Conservation (phyloP, 495 filamentous ascomycete genomes). For the Aspergillus asperescens region DNA sequence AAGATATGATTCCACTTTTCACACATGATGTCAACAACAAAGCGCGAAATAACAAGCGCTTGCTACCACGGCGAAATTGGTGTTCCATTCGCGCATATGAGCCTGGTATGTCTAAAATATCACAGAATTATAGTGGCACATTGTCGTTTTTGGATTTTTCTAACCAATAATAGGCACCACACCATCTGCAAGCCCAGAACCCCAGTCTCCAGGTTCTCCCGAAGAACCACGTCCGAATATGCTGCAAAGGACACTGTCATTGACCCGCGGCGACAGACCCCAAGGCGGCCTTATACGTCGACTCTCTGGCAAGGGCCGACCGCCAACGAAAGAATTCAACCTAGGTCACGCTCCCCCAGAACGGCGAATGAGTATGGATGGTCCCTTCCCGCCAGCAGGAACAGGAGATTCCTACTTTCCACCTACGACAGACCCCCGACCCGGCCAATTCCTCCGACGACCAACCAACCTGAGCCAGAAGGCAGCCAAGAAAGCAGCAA, state of each 20-base stretch:
- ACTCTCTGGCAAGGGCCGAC: constrained; percentile 41
- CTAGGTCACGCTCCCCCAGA: constrained; percentile 15
- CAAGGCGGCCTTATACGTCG: constrained; percentile 51
- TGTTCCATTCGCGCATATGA: constrained; percentile 78
- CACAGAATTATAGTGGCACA: neutral
- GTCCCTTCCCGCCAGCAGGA: constrained; percentile 29
- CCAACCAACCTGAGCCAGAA: constrained; percentile 65
- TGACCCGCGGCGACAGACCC: constrained; percentile 52
- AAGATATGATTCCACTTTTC: constrained; percentile 94
- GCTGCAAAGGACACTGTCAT: constrained; percentile 55
- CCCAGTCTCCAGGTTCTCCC: constrained; percentile 22
- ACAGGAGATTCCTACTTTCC: constrained; percentile 40
- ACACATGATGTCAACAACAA: constrained; percentile 82
- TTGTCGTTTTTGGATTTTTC: neutral
- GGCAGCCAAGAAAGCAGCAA: constrained; percentile 40
- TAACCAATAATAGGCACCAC: constrained; percentile 42
- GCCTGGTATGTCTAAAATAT: constrained; percentile 47
- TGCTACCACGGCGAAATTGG: constrained; percentile 92
- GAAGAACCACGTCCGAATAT: constrained; percentile 47
- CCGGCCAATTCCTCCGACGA: constrained; percentile 60
- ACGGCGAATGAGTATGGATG: constrained; percentile 40
- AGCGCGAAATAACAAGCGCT: constrained; percentile 78
- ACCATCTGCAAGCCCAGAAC: constrained; percentile 57
- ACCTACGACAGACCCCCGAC: constrained; percentile 26
- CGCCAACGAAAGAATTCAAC: constrained; percentile 42